phyloP scores from a whole-genome alignment of 2,329 filamentous ascomycete genomes.

The Sphaerulina vaccinii region DNA sequence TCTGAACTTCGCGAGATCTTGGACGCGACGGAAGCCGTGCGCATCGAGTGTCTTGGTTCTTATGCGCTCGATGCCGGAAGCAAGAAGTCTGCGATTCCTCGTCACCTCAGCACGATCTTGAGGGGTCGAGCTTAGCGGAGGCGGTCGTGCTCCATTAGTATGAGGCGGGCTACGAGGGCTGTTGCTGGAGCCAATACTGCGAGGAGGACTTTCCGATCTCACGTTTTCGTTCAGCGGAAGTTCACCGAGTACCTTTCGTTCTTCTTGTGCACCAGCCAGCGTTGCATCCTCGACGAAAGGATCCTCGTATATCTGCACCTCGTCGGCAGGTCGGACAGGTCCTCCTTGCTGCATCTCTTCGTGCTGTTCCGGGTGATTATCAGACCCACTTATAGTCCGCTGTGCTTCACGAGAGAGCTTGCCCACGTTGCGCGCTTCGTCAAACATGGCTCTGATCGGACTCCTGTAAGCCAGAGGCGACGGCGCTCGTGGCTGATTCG shows the following conservation, averaged over 20 bases:
- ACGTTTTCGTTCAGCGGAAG: constrained; percentile 51
- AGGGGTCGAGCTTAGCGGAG: constrained; percentile 26
- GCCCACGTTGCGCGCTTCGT: constrained; percentile 31
- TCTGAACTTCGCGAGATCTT: constrained; percentile 69
- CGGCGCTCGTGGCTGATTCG: constrained; percentile 25
- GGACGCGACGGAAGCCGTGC: constrained; percentile 75
- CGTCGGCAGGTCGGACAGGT: constrained; percentile 37
- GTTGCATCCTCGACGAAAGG: constrained; percentile 46
- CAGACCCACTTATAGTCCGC: constrained; percentile 17
- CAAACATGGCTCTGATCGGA: constrained; percentile 37
- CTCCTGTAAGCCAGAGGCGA: constrained; percentile 35
- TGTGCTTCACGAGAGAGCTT: constrained; percentile 28
- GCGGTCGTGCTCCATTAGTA: constrained; percentile 20
- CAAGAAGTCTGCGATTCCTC: constrained; percentile 59
- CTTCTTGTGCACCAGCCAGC: constrained; percentile 28
- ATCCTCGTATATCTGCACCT: constrained; percentile 56
- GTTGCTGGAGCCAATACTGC: constrained; percentile 31
- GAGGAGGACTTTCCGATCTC: constrained; percentile 31
- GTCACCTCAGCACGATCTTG: constrained; percentile 44
- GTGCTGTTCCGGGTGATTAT: constrained; percentile 2
- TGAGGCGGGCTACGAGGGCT: constrained; percentile 35
- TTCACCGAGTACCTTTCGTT: constrained; percentile 50
- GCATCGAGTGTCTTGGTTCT: constrained; percentile 71
- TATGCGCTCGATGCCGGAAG: constrained; percentile 73
- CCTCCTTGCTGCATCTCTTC: constrained; percentile 16